A percentile compares a stretch with the other conserved stretches of the same genome.
These are phyloP conservation scores for Endocalyx cinctus DNA, from an alignment of 2,329 filamentous ascomycete genomes.

Conservation along the genomic window DNA sequence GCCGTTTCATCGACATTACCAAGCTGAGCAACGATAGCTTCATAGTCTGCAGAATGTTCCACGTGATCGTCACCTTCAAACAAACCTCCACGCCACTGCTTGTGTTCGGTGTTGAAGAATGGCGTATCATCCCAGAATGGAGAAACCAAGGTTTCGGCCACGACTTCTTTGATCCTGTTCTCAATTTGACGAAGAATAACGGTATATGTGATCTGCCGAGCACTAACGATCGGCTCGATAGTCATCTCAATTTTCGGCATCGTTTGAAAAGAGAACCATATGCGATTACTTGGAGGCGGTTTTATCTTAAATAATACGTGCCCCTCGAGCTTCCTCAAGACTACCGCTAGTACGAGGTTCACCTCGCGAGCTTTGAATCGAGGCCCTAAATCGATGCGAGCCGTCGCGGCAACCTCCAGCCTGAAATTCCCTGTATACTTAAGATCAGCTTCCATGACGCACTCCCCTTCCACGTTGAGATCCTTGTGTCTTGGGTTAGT, in stretches of 20 bases:
- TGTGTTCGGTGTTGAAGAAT: slow-evolving; percentile 76
- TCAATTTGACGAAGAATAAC: slow-evolving; percentile 91
- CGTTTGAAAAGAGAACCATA: slow-evolving; percentile 96
- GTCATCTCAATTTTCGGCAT: slow-evolving; percentile 90
- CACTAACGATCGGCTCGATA: slow-evolving; percentile 94
- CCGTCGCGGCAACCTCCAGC: slow-evolving; percentile 87
- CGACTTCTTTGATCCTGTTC: slow-evolving; percentile 87
- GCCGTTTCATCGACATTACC: slow-evolving; percentile 46
- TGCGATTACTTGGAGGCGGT: slow-evolving; percentile 86
- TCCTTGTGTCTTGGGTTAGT: slow-evolving; percentile 86
- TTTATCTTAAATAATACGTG: slow-evolving; percentile 85
- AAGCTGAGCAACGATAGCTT: slow-evolving; percentile 36
- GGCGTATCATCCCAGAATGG: slow-evolving; percentile 97
- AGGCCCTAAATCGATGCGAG: slow-evolving; percentile 81
- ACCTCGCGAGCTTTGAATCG: slow-evolving; percentile 90
- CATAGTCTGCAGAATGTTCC: slow-evolving; percentile 30
- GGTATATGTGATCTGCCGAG: slow-evolving; percentile 90
- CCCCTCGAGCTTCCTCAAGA: slow-evolving; percentile 79
- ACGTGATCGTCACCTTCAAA: slow-evolving; percentile 57
- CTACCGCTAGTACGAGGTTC: slow-evolving; percentile 79
- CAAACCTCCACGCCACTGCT: slow-evolving; percentile 80
- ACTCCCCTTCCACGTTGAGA: slow-evolving; percentile 86
- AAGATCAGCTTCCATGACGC: slow-evolving; percentile 79
- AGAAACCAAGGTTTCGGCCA: slow-evolving; percentile 84
- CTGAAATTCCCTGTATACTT: slow-evolving; percentile 86